These are phyloP conservation scores for Cyclotella cryptica DNA, from an alignment of 108 stramenopile species.

Conservation along the genomic window DNA sequence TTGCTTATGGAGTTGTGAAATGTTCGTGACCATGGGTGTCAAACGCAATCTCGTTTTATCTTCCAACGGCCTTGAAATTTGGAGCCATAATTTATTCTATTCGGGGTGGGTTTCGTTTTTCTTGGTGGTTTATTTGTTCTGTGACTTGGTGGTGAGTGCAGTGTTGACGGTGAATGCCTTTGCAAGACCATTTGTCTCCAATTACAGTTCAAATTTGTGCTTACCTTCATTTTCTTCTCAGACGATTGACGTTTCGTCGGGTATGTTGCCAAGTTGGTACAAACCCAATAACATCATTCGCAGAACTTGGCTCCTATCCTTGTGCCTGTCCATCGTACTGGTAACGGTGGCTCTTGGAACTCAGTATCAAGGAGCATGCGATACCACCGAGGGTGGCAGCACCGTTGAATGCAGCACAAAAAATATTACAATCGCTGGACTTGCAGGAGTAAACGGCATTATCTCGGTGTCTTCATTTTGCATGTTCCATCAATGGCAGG, in stretches of 20 bases:
- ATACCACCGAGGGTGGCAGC: background rate
- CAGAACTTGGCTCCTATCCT: background rate
- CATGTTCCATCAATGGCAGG: background rate
- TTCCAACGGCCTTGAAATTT: background rate
- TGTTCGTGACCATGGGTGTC: background rate
- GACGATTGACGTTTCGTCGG: slow-evolving; percentile 5
- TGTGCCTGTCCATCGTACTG: background rate
- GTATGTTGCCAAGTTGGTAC: background rate
- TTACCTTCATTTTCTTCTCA: background rate
- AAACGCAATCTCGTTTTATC: background rate
- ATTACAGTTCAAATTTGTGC: background rate
- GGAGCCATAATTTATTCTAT: background rate
- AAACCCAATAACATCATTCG: slow-evolving; percentile 8
- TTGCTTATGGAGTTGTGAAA: background rate
- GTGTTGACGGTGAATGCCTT: background rate
- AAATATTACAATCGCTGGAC: background rate
- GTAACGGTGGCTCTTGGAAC: background rate
- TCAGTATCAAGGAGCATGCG: background rate
- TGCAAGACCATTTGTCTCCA: too few species aligned
- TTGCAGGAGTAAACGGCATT: background rate
- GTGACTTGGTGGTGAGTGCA: background rate
- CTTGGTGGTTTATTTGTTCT: background rate
- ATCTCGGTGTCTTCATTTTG: background rate
- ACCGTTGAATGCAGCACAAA: background rate
- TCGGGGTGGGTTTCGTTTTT: slow-evolving; percentile 1